Evolutionary conservation across 345 rosid genomes (phyloP), one percentile per base, ranked within the genome.

Genomic region (Ceriops decandra): DNA sequence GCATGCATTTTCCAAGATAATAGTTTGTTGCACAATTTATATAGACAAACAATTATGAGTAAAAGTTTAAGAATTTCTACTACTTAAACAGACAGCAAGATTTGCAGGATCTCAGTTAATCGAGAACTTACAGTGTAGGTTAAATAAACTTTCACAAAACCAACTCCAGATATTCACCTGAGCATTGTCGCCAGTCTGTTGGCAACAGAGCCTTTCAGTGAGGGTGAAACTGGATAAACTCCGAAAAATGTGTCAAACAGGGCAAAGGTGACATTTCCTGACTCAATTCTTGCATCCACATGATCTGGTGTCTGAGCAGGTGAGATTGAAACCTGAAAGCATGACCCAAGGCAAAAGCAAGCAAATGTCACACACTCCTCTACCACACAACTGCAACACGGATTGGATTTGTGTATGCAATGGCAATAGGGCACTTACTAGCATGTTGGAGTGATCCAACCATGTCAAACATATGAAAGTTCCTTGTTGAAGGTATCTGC

Each of bases 191-290:
- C 84, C 56, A 90, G 80, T 27, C 85, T 91, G 62, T 58, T 72
- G 52, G 88, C 84, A 49, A 85, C 85, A 2, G 96, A 90, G 53
- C 80, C 72, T 78, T 88, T 93, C 74, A 87, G 66, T 20, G 97
- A 82, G 71, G 93, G 95, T 76, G 92, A 87, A 76, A 89, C 98
- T 2, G 97, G 85, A 74, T 87, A 49, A 78, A 75, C 85, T 51
- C 97, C 97, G 13, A 85, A 82, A 81, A 89, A 89, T 59, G 88
- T 92, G 78, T 93, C 88, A 57, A 84, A 93, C 60, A 93, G 80
- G 4, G 96, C 85, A 62, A 62, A 80, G 47, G 84, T 72, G 60
- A 87, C 96, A 62, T 77, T 83, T 53, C 71, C 36, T 15, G 98
- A 93, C 77, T 82, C 88, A 20, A 89, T 82, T 22, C 72, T 78